phyloP scores from a whole-genome alignment of 2,329 filamentous ascomycete species.

The Lecanoromycetidae sp. region DNA sequence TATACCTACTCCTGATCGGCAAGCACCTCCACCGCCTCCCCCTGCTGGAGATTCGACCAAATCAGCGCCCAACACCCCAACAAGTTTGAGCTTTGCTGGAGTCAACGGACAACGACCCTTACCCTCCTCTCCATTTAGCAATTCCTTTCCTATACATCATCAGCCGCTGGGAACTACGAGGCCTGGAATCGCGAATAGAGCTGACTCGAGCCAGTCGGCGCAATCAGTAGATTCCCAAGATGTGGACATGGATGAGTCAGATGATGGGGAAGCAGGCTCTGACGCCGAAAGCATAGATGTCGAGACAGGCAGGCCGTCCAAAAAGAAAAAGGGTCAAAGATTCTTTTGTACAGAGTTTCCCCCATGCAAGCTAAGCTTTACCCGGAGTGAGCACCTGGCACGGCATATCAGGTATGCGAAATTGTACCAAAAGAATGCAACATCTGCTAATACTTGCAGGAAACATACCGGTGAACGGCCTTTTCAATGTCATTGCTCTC shows the following conservation, averaged over 20 bases:
- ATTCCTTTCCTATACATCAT: conserved; percentile 33
- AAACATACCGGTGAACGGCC: conserved; percentile 97
- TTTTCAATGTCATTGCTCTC: conserved; percentile 89
- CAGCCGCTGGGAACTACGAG: conserved; percentile 33
- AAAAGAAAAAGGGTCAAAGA: conserved; percentile 92
- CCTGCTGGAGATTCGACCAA: conserved; percentile 26
- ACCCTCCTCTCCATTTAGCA: conserved; percentile 30
- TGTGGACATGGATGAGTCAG: conserved; percentile 64
- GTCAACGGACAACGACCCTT: conserved; percentile 36
- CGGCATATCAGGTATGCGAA: conserved; percentile 70
- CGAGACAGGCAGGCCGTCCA: conserved; percentile 56
- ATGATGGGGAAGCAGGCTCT: conserved; percentile 48
- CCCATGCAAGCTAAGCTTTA: conserved; percentile 88
- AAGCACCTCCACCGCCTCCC: conserved; percentile 26
- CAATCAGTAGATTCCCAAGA: conserved; percentile 55
- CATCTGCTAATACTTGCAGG: conserved; percentile 33
- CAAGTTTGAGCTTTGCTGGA: conserved; percentile 38
- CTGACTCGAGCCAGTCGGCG: conserved; percentile 49
- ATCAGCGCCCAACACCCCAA: conserved; percentile 25
- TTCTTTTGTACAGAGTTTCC: conserved; percentile 96
- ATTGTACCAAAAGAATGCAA: not conserved
- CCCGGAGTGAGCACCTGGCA: conserved; percentile 86
- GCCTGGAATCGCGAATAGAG: conserved; percentile 36
- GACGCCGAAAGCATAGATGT: conserved; percentile 53
- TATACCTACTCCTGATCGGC: conserved; percentile 30